A percentile compares a stretch with the other conserved stretches of the same genome.
These are phyloP conservation scores for Xylariaceae sp. DNA, from an alignment of 2,329 filamentous ascomycete species.

Conservation along the genomic window DNA sequence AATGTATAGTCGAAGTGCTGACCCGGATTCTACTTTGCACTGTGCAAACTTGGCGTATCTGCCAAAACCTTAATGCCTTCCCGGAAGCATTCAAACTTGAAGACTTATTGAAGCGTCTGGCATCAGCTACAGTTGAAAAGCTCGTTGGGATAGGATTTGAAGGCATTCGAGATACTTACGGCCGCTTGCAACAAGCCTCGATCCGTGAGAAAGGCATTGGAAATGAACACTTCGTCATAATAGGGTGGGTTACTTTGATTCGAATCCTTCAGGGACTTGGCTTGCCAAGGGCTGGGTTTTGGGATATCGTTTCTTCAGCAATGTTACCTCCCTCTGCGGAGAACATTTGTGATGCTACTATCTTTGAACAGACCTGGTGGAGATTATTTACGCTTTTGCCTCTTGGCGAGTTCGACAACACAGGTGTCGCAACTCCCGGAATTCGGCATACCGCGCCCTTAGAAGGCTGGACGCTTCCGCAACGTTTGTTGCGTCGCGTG, in stretches of 20 bases:
- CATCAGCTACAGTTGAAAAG: constrained; percentile 34
- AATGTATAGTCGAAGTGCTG: constrained; percentile 34
- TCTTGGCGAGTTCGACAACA: constrained; percentile 54
- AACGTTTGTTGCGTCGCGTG: constrained; percentile 52
- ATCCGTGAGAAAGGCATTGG: constrained; percentile 51
- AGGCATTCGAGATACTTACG: constrained; percentile 44
- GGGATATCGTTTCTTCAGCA: constrained; percentile 51
- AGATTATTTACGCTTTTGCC: constrained; percentile 59
- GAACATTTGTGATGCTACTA: constrained; percentile 39
- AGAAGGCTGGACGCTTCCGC: constrained; percentile 60
- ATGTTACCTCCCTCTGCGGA: constrained; percentile 36
- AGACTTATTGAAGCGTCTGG: constrained; percentile 42
- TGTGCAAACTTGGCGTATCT: constrained; percentile 41
- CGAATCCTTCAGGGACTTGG: constrained; percentile 47
- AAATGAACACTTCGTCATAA: constrained; percentile 39
- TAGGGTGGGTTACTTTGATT: constrained; percentile 58
- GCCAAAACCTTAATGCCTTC: constrained; percentile 32
- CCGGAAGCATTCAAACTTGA: constrained; percentile 45
- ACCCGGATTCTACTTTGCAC: constrained; percentile 36
- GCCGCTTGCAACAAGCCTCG: constrained; percentile 41
- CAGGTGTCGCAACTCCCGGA: constrained; percentile 44
- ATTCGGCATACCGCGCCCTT: constrained; percentile 35
- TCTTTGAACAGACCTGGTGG: constrained; percentile 56
- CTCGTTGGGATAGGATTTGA: constrained; percentile 42
- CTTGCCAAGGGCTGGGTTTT: constrained; percentile 54